Base-by-base conservation (phyloP, 106 monocot genomes). In the Xerophyta viscosa region DNA sequence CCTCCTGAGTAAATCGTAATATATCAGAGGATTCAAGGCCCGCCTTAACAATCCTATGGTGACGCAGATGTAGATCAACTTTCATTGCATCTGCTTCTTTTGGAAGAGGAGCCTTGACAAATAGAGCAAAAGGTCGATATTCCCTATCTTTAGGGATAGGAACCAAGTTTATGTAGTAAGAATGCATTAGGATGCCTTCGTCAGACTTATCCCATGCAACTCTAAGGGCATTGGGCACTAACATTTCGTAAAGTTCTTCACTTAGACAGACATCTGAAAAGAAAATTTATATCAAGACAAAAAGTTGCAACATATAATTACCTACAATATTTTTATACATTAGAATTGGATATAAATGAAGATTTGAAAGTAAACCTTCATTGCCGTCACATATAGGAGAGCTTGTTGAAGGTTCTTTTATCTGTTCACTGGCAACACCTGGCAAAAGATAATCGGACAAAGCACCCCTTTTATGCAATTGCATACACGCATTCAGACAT, bases 61-160 rank as follows among this genome's bases (percentile, higher is more conserved):
- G 86, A 70, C 81, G 43, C 51, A 98, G 82, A 86, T 90, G 90
- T 62, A 98, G 82, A 72, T 86, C 86, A 71, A 98, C 79, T 66
- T 86, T 49, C 76, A 90, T 72, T 3, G 41, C 65, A 64, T 83
- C 79, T 60, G 85, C 86, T 71, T 98, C 98, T 48, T 83, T 52
- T 24, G 98, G 86, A 57, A 98, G 73, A 61, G 66, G 64, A 62
- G 17, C 29, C 63, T 64, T 75, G 13, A 90, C 41, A 56, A 98
- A 70, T 53, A 98, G 71, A 65, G 86, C 81, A 74, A 98, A 98
- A 52, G 30, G 60, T 33, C 71, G 57, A 41, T 98, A 98, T 14
- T 57, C 29, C 63, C 98, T 86, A 53, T 98, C 98, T 7, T 68
- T 62, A 18, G 98, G 98, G 45, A 77, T 50, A 27, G 98, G 86